Evolutionary conservation across 805 yeast species (phyloP), one percentile per base, ranked within the genome.

Genomic region (Diddensiella santjacobensis): DNA sequence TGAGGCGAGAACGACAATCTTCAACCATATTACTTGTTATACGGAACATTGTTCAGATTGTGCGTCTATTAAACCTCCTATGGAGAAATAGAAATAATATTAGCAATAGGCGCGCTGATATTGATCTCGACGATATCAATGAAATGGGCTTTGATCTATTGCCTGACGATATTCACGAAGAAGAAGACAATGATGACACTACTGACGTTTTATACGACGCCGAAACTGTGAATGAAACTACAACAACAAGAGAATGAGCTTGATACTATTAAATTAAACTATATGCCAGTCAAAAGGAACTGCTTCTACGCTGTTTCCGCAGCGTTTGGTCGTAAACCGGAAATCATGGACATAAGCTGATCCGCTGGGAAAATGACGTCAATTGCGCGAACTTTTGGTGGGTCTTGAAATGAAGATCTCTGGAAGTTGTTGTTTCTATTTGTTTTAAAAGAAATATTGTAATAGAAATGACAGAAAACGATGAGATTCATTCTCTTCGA

Each of bases 41-140:
- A 11, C 38, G 53, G 23, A 50, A 50, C 35, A 13, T 42, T 10
- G 53, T 50, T 8, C 53, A 50, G 39, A 19, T 50, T 24, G 42
- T 42, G 8, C 49, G 53, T 23, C 24, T 50, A 29, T 33, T 37
- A 11, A 42, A 45, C 23, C 26, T 50, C n/a, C 6, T 50, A 23
- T 50, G 53, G 53, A 37, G 53, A 39, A 50, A 46, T 42, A 29
- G 48, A 5, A 17, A 22, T 29, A 50, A 50, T 22, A 40, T 50
- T 13, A 18, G 38, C 13, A 42, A 43, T 35, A 35, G 50, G n/a
- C 46, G 42, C 24, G 41, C 31, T 3, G 53, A 50, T 22, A 50
- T 50, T 24, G 53, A 50, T 24, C 24, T 50, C 31, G 48, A 46
- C 15, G 39, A 50, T 20, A 48, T 50, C 15, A 40, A 50, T 10